Base-by-base conservation (phyloP, 768 basidiomycete species). In the Leccinum olivaceopallidum region DNA sequence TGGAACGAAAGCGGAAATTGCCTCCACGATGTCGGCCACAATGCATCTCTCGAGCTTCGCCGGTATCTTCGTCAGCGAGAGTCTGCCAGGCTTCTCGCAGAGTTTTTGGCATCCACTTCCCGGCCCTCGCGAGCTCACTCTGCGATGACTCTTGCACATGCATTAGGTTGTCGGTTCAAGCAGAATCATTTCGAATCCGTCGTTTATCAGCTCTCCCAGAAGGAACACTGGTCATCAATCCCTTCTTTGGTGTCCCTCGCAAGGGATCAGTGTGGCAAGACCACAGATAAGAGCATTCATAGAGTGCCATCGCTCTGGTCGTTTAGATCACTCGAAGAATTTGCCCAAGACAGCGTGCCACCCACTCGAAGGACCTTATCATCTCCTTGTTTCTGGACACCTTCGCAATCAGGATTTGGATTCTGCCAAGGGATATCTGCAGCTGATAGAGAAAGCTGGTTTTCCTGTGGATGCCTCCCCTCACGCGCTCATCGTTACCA, bases 391-490 rank as follows among this genome's bases (percentile, higher is more conserved):
- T 13, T 79, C 83, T 12, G 88, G 85, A 34, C 81, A 87, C 70
- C 76, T 93, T 58, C 86, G 83, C 67, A 92, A 92, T 69, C 77
- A 80, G 71, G 81, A 91, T 69, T 71, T 92, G 50, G 65, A 71
- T 58, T 78, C 79, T 44, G 88, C 88, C 53, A 83, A 81, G 71
- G 69, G 72, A 30, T 79, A 73, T 63, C 73, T 92, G 22, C 74
- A 72, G 10, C 61, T 63, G 24, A 93, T 94, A 91, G 73, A 78
- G 63, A 67, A 76, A 26, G 78, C 83, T 10, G 86, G 86, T 1
- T 78, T 83, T 65, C 77, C 78, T 13, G 71, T 82, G 63, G 81
- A 88, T 64, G 71, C 80, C 6, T 77, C 80, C 8, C 90, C 89
- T 1, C 83, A 88, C 63, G 81, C 84, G 37, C 70, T 84, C 48